These are phyloP conservation scores for Mucor saturninus DNA, from an alignment of 371 early-diverging fungal genomes.

Conservation along the genomic window DNA sequence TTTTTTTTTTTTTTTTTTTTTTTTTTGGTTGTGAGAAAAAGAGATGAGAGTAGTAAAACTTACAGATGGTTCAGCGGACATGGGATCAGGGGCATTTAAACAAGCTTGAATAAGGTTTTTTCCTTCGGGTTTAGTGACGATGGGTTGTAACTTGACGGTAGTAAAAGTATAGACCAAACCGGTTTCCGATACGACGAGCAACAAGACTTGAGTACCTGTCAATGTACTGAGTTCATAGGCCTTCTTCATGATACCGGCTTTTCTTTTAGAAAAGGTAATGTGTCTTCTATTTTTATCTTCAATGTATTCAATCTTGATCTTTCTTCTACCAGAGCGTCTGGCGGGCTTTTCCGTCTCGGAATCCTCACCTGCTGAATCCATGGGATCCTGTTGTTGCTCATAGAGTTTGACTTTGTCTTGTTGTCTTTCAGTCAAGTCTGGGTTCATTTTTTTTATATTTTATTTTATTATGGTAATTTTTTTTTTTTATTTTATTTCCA, in stretches of 20 bases:
- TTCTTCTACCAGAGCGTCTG: constrained; percentile 83
- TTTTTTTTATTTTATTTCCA: constrained; percentile 11
- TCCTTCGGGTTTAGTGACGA: constrained; percentile 94
- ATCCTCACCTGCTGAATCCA: constrained; percentile 28
- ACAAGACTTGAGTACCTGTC: constrained; percentile 97
- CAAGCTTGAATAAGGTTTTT: constrained; percentile 95
- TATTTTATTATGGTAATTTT: constrained; percentile 14
- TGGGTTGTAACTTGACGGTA: constrained; percentile 95
- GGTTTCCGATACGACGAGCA: constrained; percentile 97
- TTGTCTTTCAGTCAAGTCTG: constrained; percentile 24
- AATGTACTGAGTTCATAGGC: constrained; percentile 97
- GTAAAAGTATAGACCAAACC: constrained; percentile 99
- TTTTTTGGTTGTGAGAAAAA: neutral
- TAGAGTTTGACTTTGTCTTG: constrained; percentile 16
- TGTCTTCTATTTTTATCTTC: constrained; percentile 93
- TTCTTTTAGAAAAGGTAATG: constrained; percentile 98
- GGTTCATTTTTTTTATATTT: constrained; percentile 12
- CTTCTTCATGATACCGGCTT: constrained; percentile 99
- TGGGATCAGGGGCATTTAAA: constrained; percentile 82
- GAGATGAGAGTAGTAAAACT: neutral
- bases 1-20: constrained; percentile 4
- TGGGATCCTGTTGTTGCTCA: constrained; percentile 19
- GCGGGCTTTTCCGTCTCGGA: constrained; percentile 53
- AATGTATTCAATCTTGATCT: constrained; percentile 97
- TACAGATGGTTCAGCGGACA: constrained; percentile 23